Conservation (phyloP, 2,329 filamentous ascomycete species). For the Botrytis pseudocinerea region DNA sequence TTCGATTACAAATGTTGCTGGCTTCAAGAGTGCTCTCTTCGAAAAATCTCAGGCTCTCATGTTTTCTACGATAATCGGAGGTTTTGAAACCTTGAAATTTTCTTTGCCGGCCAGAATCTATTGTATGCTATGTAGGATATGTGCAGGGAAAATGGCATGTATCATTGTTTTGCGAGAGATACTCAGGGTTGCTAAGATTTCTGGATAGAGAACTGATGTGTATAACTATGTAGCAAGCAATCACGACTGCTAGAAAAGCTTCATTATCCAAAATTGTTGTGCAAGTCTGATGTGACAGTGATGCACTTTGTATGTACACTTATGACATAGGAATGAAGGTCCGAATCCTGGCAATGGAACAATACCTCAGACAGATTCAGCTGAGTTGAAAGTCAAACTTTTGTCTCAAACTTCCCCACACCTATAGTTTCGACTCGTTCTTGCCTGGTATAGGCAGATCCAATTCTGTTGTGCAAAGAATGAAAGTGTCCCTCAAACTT, state of each 20-base stretch:
- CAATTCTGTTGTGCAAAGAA: constrained; percentile 55
- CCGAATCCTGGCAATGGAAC: not conserved
- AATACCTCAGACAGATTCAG: not conserved
- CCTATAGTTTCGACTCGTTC: not conserved
- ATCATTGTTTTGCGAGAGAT: not conserved
- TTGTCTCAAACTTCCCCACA: not conserved
- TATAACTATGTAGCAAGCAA: not conserved
- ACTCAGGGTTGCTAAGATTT: too few species aligned
- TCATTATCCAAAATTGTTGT: not conserved
- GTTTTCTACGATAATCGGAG: not conserved
- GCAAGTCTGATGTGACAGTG: not conserved
- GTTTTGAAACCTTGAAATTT: not conserved
- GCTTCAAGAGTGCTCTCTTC: not conserved
- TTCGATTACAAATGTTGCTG: not conserved
- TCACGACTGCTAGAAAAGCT: not conserved
- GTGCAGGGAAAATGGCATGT: too few species aligned
- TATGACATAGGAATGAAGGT: not conserved
- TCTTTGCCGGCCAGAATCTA: not conserved
- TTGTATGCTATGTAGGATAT: not conserved
- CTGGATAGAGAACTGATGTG: too few species aligned
- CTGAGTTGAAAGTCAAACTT: not conserved
- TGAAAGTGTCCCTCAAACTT: constrained; percentile 53
- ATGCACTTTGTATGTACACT: not conserved
- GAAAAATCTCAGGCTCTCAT: not conserved
- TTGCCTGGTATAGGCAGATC: constrained; percentile 6